Evolutionary conservation across 1,284 basidiomycete genomes (phyloP).

Genomic region (Gastroboletus turbinatus): DNA sequence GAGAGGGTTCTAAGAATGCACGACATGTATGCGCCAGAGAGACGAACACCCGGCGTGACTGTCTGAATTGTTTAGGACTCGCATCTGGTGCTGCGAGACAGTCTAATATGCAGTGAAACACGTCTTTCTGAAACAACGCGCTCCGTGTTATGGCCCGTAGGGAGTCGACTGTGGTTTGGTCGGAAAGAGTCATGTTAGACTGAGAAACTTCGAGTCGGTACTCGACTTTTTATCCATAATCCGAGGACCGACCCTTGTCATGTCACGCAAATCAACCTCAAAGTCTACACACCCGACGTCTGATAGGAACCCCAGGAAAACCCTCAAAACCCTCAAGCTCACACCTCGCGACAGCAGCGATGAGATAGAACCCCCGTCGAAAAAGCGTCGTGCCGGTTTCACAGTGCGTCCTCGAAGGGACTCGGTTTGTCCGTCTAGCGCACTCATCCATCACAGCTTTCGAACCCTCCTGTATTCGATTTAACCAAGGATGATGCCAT

Average conservation of each 20-base stretch:
- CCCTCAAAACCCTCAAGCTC: conserved; percentile 41
- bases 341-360: conserved; percentile 22
- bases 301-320: conserved; percentile 20
- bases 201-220: background rate
- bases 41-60: background rate
- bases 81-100: background rate
- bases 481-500: conserved; percentile 23
- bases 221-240: background rate
- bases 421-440: background rate
- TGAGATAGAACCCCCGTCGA: conserved; percentile 22
- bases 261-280: conserved; percentile 24
- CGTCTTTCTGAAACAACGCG: background rate
- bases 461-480: conserved; percentile 38
- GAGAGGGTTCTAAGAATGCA: conserved; percentile 1
- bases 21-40: conserved; percentile 2
- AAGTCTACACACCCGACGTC: conserved; percentile 8
- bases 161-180: background rate
- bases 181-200: background rate
- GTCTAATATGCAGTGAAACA: background rate
- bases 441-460: conserved; percentile 28
- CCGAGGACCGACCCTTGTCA: conserved; percentile 1
- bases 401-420: conserved; percentile 8
- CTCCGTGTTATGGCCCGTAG: background rate
- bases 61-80: no score
- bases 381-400: conserved; percentile 38